Evolutionary conservation across 2,329 filamentous ascomycete genomes (phyloP).

Genomic region (Botryosphaeria agaves): DNA sequence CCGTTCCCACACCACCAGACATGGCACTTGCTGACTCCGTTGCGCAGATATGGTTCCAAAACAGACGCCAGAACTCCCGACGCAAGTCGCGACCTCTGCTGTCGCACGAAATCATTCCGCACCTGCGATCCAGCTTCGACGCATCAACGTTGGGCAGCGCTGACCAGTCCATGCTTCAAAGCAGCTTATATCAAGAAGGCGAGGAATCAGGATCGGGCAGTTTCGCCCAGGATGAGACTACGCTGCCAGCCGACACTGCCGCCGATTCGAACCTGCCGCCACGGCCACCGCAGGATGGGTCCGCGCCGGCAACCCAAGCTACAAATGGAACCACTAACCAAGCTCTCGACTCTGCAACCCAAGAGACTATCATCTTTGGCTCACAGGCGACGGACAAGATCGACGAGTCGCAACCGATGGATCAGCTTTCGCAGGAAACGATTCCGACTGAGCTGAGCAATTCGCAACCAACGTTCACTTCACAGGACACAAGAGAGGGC

Average conservation of each 20-base stretch:
- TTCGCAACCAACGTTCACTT: slow-evolving; percentile 15
- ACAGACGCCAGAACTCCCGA: slow-evolving; percentile 80
- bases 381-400: slow-evolving; percentile 8
- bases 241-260: too few relatives aligned
- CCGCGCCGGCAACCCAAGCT: background rate
- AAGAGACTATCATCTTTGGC: slow-evolving; percentile 3
- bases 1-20: slow-evolving; percentile 1
- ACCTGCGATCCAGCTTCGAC: background rate
- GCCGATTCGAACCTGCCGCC: too few relatives aligned
- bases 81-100: slow-evolving; percentile 74
- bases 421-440: slow-evolving; percentile 10
- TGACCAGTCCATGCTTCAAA: background rate
- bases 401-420: slow-evolving; percentile 10
- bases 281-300: background rate
- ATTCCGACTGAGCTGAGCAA: slow-evolving; percentile 11
- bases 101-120: slow-evolving; percentile 46
- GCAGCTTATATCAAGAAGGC: slow-evolving; percentile 11
- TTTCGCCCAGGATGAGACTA: background rate
- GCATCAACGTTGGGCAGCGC: background rate
- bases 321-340: slow-evolving; percentile 1
- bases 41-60: slow-evolving; percentile 89
- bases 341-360: background rate
- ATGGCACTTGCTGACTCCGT: slow-evolving; percentile 11
- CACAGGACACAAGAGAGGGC: too few relatives aligned
- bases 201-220: background rate